Percentiles rank a stretch among this genome's conserved stretches.
phyloP scores from a whole-genome alignment of 495 filamentous ascomycete species.

The Neurospora sp. region DNA sequence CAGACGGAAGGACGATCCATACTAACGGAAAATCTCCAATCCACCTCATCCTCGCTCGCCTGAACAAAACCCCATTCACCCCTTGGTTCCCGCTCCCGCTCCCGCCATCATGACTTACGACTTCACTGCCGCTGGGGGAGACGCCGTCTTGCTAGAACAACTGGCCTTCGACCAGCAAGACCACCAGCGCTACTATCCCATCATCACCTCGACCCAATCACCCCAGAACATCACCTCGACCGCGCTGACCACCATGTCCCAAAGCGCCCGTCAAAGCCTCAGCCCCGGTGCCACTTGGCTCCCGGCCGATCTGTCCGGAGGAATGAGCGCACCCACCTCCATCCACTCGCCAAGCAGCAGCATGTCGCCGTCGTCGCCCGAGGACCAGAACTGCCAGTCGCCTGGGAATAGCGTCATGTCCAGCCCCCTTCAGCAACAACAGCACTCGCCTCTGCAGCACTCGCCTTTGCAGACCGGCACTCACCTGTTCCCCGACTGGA shows the following conservation, averaged over 20 bases:
- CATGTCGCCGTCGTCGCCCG: constrained; percentile 32
- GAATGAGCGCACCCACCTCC: constrained; percentile 20
- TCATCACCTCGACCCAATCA: constrained; percentile 28
- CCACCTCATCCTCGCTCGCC: constrained; percentile 12
- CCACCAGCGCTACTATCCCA: constrained; percentile 32
- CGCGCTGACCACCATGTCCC: constrained; percentile 34
- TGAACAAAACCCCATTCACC: constrained; percentile 5
- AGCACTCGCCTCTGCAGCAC: constrained; percentile 18
- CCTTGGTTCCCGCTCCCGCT: constrained; percentile 12
- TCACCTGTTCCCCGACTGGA: constrained; percentile 40
- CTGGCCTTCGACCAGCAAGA: constrained; percentile 44
- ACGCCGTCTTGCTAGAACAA: constrained; percentile 42
- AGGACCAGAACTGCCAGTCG: constrained; percentile 36
- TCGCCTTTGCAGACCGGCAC: constrained; percentile 36
- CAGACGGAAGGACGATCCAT: constrained; percentile 1
- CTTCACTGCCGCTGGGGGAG: constrained; percentile 42
- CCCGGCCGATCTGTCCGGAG: constrained; percentile 33
- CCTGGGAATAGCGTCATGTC: constrained; percentile 30
- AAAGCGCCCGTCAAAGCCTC: constrained; percentile 27
- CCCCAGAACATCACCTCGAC: constrained; percentile 33
- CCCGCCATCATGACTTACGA: constrained; percentile 44
- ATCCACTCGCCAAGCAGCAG: constrained; percentile 30
- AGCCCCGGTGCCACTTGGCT: constrained; percentile 33
- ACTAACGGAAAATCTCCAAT: constrained; percentile 22
- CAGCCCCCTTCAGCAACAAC: constrained; percentile 31